These are phyloP conservation scores for Saturnispora kantuleensis DNA, from an alignment of 805 yeast species.

Conservation along the genomic window DNA sequence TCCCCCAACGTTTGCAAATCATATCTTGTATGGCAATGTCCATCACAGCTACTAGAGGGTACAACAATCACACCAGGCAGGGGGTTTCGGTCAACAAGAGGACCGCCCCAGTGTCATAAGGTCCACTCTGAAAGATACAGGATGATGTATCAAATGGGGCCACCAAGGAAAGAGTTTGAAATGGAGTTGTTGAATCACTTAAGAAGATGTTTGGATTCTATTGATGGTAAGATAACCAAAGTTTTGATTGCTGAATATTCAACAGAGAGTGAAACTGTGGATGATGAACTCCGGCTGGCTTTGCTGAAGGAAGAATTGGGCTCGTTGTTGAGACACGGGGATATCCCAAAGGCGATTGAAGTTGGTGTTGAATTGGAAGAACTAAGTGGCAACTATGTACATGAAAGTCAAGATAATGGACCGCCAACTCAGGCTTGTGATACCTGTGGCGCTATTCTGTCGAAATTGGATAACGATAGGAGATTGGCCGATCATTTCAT, in stretches of 20 bases:
- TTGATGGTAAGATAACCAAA: conserved; percentile 52
- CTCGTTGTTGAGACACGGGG: too few relatives aligned
- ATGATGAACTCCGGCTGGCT: neutral
- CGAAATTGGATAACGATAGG: conserved; percentile 78
- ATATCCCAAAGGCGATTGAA: neutral
- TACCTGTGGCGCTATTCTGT: conserved; percentile 81
- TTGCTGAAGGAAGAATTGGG: too few relatives aligned
- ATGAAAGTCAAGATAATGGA: neutral
- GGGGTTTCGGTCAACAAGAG: conserved; percentile 40
- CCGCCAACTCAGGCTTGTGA: conserved; percentile 62
- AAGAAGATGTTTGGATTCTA: conserved; percentile 50
- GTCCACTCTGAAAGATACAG: conserved; percentile 67
- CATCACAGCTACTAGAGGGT: conserved; percentile 70
- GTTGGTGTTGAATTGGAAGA: neutral
- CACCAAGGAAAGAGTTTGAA: conserved; percentile 35
- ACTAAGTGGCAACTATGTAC: neutral
- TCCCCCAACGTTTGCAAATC: conserved; percentile 66
- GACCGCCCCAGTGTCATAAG: conserved; percentile 68
- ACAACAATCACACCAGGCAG: too few relatives aligned
- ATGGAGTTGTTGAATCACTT: conserved; percentile 36
- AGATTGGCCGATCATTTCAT: conserved; percentile 82
- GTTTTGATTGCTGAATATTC: conserved; percentile 18
- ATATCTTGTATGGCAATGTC: conserved; percentile 77
- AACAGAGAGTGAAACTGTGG: neutral
- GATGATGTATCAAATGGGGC: conserved; percentile 49